Evolutionary conservation across 192 early-diverging fungal species (phyloP).

Genomic region (Backusella circina): DNA sequence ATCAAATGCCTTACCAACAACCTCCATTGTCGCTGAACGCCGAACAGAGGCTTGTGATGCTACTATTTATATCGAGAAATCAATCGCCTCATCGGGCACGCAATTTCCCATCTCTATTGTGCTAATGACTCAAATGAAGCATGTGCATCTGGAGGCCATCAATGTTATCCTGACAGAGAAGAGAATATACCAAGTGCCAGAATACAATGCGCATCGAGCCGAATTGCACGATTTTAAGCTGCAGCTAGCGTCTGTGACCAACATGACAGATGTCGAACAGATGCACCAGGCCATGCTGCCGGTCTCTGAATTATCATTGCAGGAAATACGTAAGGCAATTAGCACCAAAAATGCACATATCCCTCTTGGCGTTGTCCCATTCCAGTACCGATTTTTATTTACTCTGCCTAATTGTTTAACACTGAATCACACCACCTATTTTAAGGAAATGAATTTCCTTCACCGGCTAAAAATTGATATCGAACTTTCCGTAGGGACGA

Average conservation of each 20-base stretch:
- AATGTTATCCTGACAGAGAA: conserved; percentile 19
- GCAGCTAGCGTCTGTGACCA: conserved; percentile 8
- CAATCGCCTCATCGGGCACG: conserved; percentile 26
- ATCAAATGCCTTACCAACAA: conserved; percentile 8
- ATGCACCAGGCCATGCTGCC: neutral
- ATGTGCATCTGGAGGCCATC: conserved; percentile 22
- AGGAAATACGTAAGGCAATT: conserved; percentile 11
- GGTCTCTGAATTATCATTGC: neutral
- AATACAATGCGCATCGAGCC: conserved; percentile 19
- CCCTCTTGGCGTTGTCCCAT: neutral
- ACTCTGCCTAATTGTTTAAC: conserved; percentile 26
- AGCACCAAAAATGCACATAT: conserved; percentile 18
- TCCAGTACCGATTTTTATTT: conserved; percentile 28
- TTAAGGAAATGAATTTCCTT: conserved; percentile 21
- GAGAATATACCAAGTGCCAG: conserved; percentile 26
- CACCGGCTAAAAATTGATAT: conserved; percentile 27
- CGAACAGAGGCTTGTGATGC: conserved; percentile 15
- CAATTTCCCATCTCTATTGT: conserved; percentile 23
- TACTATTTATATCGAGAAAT: conserved; percentile 24
- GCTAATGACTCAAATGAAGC: conserved; percentile 12
- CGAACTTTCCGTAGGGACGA: conserved; percentile 6
- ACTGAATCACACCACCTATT: conserved; percentile 29
- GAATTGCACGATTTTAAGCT: conserved; percentile 18
- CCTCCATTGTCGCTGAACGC: conserved; percentile 24
- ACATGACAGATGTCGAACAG: neutral